Base-by-base conservation (phyloP, 257 asterid genomes). In the Marsdenia floribunda region DNA sequence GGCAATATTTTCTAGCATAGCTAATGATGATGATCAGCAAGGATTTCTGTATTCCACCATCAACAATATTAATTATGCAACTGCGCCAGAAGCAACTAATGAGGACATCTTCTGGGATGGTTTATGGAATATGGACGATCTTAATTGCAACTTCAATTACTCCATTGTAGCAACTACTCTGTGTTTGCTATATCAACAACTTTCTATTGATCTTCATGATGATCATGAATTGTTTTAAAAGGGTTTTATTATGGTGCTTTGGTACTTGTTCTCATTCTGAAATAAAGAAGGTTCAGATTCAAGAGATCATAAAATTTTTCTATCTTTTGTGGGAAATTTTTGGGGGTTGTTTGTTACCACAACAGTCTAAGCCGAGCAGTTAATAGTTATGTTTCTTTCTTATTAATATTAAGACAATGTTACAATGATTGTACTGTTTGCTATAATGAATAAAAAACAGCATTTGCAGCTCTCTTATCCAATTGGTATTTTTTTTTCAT, bases 81-180 rank as follows among this genome's bases (percentile, higher is more conserved):
- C 82, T 7, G 75, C 68, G 68, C 82, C 88, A 3, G 86, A 83
- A 74, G 68, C 79, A 46, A 76, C 81, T 5, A 82, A 74, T 58
- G 90, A 90, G 75, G 96, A 81, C 75, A 63, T 65, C 9, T 76
- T 80, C 57, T 92, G 96, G 93, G 91, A 85, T 75, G 82, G 90
- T 14, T 70, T 90, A 60, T 92, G 96, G 97, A 90, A 86, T 82
- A 47, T 90, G 82, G 96, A 89, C 80, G 92, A 86, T 75, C 59
- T 80, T 50, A 81, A 81, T 65, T 86, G 91, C 8, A 87, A 74
- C 72, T 57, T 74, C 7, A 77, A 52, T 70, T 74, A 72, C 75
- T 19, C 77, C 8, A 71, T 71, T 53, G 68, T 14, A 29, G 53
- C 76, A 18, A n/a, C n/a, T n/a, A n/a, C n/a, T n/a, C n/a, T n/a